Base-by-base conservation (phyloP, 768 basidiomycete species). In the Leccinum longicurvipes region DNA sequence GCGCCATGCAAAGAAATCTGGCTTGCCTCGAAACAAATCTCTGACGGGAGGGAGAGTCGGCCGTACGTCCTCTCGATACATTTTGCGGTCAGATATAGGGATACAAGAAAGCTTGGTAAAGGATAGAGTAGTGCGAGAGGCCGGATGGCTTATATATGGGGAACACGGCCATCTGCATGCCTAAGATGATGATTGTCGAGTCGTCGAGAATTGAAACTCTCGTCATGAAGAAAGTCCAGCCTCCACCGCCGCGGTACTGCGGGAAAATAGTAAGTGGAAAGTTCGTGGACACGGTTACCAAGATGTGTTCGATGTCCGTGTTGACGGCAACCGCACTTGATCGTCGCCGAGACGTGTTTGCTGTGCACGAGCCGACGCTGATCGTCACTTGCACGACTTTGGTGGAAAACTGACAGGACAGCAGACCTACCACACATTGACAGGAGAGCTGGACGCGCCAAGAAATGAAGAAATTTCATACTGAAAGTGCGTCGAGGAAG, bases 1-100 rank as follows among this genome's bases (percentile, higher is more conserved):
- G 14, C n/a, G 23, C 14, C 45, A 52, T 14, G 47, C 25, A 32
- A 51, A 49, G 34, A 41, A 34, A 9, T 3, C n/a, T 48, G 49
- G 50, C 60, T 62, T 55, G 85, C 87, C 81, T 76, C 79, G 73
- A 65, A 89, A 84, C 56, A 89, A 72, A 69, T 86, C 84, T 49
- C 85, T 83, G 53, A 89, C 87, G 47, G 86, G 79, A 39, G 87
- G 87, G 56, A 89, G 82, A 15, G 82, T 85, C 52, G 84, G 84
- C 44, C 85, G 80, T 27, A 50, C 27, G 31, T 63, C 60, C 7
- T 70, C 71, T 54, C 63, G 62, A 51, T 54, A 56, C 24, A 47
- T 53, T 58, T 51, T 60, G 57, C 59, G 63, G 64, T 69, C 61
- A 70, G 67, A 65, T 58, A 70, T 66, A 47, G 71, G 59, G 54